Conservation (phyloP, 805 yeast genomes). For the Teunomyces kruisii region DNA sequence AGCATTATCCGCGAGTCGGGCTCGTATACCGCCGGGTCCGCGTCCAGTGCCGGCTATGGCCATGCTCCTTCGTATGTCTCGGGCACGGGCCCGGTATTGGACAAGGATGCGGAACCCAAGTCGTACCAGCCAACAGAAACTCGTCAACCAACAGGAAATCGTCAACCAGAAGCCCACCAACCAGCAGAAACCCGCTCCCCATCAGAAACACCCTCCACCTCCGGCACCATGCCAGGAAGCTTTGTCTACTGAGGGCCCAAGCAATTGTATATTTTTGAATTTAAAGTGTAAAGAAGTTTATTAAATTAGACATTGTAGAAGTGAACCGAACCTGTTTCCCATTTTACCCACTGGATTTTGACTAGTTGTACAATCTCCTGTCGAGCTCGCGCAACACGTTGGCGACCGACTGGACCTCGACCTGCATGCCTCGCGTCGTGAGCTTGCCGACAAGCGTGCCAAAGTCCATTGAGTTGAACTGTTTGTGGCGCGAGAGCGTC, state of each 20-base stretch:
- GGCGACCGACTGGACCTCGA: constrained; percentile 88
- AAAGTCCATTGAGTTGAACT: constrained; percentile 71
- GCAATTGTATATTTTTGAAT: too few relatives aligned
- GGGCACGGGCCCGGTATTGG: background rate
- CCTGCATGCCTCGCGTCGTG: constrained; percentile 82
- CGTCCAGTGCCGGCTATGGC: background rate
- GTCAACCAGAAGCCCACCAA: background rate
- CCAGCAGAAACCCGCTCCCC: too few relatives aligned
- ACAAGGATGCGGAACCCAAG: background rate
- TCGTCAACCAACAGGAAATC: background rate
- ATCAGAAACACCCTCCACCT: too few relatives aligned
- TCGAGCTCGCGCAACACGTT: constrained; percentile 81
- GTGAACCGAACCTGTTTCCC: background rate
- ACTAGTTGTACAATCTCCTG: constrained; percentile 53
- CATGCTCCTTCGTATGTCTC: background rate
- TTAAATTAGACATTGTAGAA: background rate
- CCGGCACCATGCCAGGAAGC: too few relatives aligned
- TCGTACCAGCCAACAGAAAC: background rate
- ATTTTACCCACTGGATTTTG: background rate
- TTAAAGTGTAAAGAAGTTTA: too few relatives aligned
- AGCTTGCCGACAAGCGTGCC: constrained; percentile 71
- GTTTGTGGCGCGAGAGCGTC: constrained; percentile 79
- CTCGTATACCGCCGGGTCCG: too few relatives aligned
- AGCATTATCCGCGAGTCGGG: too few relatives aligned
- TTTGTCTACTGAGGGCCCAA: too few relatives aligned